Evolutionary conservation across 495 filamentous ascomycete species (phyloP).

Genomic region (Letharia lupina): DNA sequence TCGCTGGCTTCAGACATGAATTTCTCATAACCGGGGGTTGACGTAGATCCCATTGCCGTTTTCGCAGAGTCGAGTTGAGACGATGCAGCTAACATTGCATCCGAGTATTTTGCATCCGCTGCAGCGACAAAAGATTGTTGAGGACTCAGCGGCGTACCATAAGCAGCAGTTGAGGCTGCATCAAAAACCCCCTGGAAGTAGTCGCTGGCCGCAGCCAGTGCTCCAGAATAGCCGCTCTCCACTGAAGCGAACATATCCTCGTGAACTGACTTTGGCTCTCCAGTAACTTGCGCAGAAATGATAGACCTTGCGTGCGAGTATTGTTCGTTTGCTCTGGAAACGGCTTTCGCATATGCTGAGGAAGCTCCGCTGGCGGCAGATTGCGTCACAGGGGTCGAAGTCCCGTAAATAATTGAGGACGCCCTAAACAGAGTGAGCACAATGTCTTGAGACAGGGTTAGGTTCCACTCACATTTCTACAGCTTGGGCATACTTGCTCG

Average conservation of each 20-base stretch:
- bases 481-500: slow-evolving; percentile 50
- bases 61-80: slow-evolving; percentile 52
- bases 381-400: slow-evolving; percentile 40
- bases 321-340: slow-evolving; percentile 50
- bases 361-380: slow-evolving; percentile 41
- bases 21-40: slow-evolving; percentile 26
- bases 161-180: slow-evolving; percentile 37
- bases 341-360: slow-evolving; percentile 52
- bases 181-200: slow-evolving; percentile 43
- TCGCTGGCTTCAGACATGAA: slow-evolving; percentile 25
- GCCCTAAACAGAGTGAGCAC: slow-evolving; percentile 35
- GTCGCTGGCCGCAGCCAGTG: slow-evolving; percentile 52
- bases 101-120: slow-evolving; percentile 31
- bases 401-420: slow-evolving; percentile 55
- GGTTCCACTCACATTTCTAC: slow-evolving; percentile 48
- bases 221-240: slow-evolving; percentile 58
- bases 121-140: slow-evolving; percentile 29
- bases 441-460: neutral
- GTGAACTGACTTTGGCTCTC: slow-evolving; percentile 54
- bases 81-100: slow-evolving; percentile 37
- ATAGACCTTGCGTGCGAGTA: slow-evolving; percentile 59
- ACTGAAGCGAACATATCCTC: slow-evolving; percentile 56
- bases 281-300: slow-evolving; percentile 58
- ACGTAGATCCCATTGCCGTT: slow-evolving; percentile 37
- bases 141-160: slow-evolving; percentile 34